Evolutionary conservation across 768 basidiomycete species (phyloP), one percentile per base, ranked within the genome.

Genomic region (Arthromyces matolae): DNA sequence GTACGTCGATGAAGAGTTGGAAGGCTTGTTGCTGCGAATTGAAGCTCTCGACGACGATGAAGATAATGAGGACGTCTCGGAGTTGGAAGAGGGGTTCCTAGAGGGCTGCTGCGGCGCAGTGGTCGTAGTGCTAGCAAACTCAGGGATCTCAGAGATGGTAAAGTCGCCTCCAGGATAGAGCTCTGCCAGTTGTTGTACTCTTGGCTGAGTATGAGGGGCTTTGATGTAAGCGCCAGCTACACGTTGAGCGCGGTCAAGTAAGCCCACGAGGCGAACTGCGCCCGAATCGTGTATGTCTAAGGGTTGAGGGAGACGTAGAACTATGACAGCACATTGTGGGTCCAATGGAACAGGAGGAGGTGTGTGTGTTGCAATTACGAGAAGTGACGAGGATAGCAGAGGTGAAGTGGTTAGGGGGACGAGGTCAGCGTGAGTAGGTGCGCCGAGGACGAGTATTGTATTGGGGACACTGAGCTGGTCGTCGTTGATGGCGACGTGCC

Each of bases 311-410:
- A 73, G 67, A 34, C 60, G 68, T 5, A 74, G 63, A 45, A 73
- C 58, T 47, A 68, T 56, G 44, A 65, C 44, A 47, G 49, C 60
- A 47, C 48, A 65, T 34, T 47, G 52, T 12, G 52, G 41, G n/a
- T 51, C 20, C 25, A 36, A 31, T 20, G 60, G 59, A 20, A 67
- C 51, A 0, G 65, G 53, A 3, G 67, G 67, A 0, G 71, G 71
- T 3, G 59, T 52, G 56, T 74, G 69, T 0, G 73, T 70, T 0
- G 72, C 73, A 38, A 75, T 55, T 32, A 77, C 52, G n/a, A 77
- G 32, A 22, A 76, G 66, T 0, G 67, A 64, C 8, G 60, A 40
- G 5, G 61, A 29, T 9, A 76, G 69, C 22, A 54, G 57, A 0
- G 61, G 53, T 0, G 72, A 69, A n/a, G 60, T 54, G 9, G 72